Evolutionary conservation across 1,139 yeast species (phyloP).

Genomic region (Candida sp.): DNA sequence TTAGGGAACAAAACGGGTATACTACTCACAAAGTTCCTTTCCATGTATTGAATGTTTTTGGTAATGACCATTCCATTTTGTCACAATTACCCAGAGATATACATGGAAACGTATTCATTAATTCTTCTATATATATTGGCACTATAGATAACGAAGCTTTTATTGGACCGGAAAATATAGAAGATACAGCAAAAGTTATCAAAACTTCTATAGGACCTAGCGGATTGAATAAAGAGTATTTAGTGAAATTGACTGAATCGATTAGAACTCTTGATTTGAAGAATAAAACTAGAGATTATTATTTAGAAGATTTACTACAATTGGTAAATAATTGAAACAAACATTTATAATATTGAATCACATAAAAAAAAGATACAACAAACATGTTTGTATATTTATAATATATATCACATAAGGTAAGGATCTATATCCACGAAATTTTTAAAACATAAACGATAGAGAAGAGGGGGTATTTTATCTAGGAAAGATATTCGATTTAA

Average conservation of each 20-base stretch:
- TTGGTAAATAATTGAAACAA: conserved; percentile 5
- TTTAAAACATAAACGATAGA: neutral
- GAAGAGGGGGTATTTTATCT: neutral
- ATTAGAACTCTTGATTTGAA: conserved; percentile 45
- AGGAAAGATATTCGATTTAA: neutral
- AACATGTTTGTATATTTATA: no score
- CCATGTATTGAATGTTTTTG: conserved; percentile 37
- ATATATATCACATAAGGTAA: no score
- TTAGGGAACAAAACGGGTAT: conserved; percentile 89
- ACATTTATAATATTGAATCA: neutral
- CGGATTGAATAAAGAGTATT: conserved; percentile 75
- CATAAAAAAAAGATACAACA: neutral
- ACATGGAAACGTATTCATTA: conserved; percentile 40
- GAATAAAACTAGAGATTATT: conserved; percentile 26
- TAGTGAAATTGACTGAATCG: conserved; percentile 51
- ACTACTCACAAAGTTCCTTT: conserved; percentile 69
- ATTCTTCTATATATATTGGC: conserved; percentile 80
- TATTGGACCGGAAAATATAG: conserved; percentile 70
- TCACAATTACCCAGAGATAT: conserved; percentile 9
- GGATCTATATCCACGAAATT: neutral
- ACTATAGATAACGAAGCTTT: conserved; percentile 78
- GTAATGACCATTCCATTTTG: conserved; percentile 11
- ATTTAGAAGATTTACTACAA: conserved; percentile 32
- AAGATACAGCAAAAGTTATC: conserved; percentile 60
- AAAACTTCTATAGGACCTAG: conserved; percentile 66